Conservation (phyloP, 202 grass and related monocot genomes). For the Schoenoplectus triqueter region DNA sequence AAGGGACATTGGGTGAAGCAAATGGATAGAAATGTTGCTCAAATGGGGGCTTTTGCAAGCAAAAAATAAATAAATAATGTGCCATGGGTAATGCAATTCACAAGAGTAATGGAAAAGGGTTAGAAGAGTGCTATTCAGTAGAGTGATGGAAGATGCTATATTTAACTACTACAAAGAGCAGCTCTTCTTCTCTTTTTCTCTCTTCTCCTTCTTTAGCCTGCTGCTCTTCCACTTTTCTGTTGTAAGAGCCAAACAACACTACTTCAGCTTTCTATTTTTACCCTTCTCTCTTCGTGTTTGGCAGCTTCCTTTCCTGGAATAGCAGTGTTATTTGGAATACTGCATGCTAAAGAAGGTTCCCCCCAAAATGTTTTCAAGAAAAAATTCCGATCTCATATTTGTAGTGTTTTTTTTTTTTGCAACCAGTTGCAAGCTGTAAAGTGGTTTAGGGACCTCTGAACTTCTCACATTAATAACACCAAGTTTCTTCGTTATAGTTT, state of each 20-base stretch:
- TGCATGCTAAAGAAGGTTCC: not conserved
- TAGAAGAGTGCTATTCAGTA: slow-evolving; percentile 28
- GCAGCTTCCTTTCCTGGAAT: not conserved
- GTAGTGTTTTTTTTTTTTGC: not conserved
- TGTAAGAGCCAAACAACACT: not conserved
- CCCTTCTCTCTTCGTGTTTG: not conserved
- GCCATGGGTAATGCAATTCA: slow-evolving; percentile 1
- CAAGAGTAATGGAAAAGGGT: not conserved
- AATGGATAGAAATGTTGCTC: slow-evolving; percentile 21
- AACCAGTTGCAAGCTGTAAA: not conserved
- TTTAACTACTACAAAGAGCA: not conserved
- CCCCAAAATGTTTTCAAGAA: not conserved
- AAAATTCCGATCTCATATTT: not conserved
- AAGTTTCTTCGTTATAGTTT: slow-evolving; percentile 14
- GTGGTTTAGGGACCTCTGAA: not conserved
- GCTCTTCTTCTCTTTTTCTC: not conserved
- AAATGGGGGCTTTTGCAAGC: not conserved
- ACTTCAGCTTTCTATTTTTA: not conserved
- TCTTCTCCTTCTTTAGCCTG: not conserved
- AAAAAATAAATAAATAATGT: slow-evolving; percentile 10
- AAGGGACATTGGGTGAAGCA: slow-evolving; percentile 1
- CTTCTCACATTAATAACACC: not conserved
- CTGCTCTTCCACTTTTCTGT: not conserved
- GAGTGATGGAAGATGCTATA: not conserved
- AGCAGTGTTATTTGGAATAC: not conserved